Conservation (phyloP, 208 protist genomes). For the Leishmania tropica region DNA sequence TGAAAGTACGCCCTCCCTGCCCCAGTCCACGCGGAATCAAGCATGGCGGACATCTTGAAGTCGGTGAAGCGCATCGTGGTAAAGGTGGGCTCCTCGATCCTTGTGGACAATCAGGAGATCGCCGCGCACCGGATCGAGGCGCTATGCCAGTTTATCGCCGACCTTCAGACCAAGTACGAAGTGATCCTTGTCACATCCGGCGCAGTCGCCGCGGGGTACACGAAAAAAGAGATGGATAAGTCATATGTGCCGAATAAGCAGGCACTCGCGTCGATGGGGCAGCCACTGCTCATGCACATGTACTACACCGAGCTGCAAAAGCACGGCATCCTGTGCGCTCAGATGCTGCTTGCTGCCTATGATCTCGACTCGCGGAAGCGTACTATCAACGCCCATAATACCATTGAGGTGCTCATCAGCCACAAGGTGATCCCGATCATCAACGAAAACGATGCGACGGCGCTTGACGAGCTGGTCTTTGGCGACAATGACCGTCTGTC, state of each 20-base stretch:
- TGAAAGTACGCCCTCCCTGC: background rate
- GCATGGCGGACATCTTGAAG: slow-evolving; percentile 16
- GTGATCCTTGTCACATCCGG: slow-evolving; percentile 82
- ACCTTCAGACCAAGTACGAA: slow-evolving; percentile 51
- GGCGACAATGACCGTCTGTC: slow-evolving; percentile 70
- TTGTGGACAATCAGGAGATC: slow-evolving; percentile 48
- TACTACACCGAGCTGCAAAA: slow-evolving; percentile 62
- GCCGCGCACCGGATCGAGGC: slow-evolving; percentile 48
- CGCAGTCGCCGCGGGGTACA: slow-evolving; percentile 63
- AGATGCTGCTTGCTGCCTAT: slow-evolving; percentile 71
- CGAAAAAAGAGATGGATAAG: slow-evolving; percentile 54
- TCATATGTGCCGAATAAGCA: slow-evolving; percentile 28
- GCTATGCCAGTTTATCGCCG: slow-evolving; percentile 65
- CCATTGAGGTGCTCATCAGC: slow-evolving; percentile 40
- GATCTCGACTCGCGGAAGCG: slow-evolving; percentile 50
- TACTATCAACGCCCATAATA: slow-evolving; percentile 62
- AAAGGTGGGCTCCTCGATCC: slow-evolving; percentile 72
- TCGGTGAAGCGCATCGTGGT: slow-evolving; percentile 67
- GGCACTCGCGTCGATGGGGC: slow-evolving; percentile 25
- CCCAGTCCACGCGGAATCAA: background rate
- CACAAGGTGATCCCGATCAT: slow-evolving; percentile 67
- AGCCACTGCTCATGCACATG: slow-evolving; percentile 40
- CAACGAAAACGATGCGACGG: slow-evolving; percentile 41
- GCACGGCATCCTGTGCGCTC: slow-evolving; percentile 54
- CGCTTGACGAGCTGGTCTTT: slow-evolving; percentile 49